Percentiles rank a stretch among this genome's conserved stretches.
phyloP scores from a whole-genome alignment of 2,329 filamentous ascomycete species.

The Cladosporium sp. region DNA sequence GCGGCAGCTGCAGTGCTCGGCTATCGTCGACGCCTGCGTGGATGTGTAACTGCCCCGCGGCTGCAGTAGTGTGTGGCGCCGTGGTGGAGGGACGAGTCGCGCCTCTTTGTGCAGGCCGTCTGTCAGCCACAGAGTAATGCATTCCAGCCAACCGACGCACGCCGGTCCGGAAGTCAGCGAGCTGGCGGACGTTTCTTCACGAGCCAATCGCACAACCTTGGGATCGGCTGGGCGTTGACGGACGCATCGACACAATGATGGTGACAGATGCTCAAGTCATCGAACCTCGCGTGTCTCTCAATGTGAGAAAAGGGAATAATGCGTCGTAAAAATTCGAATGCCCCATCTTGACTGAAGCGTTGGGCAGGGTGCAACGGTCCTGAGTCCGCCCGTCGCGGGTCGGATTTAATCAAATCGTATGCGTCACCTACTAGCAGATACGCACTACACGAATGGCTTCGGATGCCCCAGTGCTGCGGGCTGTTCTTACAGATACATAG shows the following conservation, averaged over 20 bases:
- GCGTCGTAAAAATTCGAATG: too few relatives aligned
- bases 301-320: too few relatives aligned
- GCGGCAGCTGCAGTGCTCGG: not conserved
- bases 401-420: slow-evolving; percentile 2
- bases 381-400: not conserved
- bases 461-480: not conserved
- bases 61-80: too few relatives aligned
- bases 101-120: too few relatives aligned
- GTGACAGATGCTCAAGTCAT: too few relatives aligned
- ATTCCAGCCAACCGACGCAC: not conserved
- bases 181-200: not conserved
- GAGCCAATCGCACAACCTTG: not conserved
- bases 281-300: too few relatives aligned
- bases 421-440: slow-evolving; percentile 4
- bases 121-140: not conserved
- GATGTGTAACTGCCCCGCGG: too few relatives aligned
- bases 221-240: not conserved
- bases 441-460: too few relatives aligned
- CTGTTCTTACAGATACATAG: not conserved
- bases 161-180: not conserved
- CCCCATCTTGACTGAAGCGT: too few relatives aligned
- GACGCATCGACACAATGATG: too few relatives aligned
- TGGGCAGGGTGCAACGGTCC: not conserved
- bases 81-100: too few relatives aligned
- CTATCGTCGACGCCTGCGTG: not conserved